Percentiles rank a stretch among this genome's conserved stretches.
Conservation (phyloP, 345 rosid genomes). For the Citrus unshiu region DNA sequence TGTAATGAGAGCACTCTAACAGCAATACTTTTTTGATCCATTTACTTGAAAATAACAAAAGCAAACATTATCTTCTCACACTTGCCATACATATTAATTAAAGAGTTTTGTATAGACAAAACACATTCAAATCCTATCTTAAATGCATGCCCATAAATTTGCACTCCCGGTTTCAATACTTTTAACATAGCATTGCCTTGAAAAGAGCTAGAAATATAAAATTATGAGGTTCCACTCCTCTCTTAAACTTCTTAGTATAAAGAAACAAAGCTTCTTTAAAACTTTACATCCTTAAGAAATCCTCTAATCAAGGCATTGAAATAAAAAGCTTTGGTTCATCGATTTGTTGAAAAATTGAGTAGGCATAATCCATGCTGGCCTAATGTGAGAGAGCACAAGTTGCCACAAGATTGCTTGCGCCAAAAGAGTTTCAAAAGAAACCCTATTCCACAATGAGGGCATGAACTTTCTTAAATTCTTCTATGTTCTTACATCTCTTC, state of each 20-base stretch:
- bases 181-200: slow-evolving; percentile 30
- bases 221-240: slow-evolving; percentile 29
- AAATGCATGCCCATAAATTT: slow-evolving; percentile 29
- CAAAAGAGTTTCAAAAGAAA: slow-evolving; percentile 25
- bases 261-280: slow-evolving; percentile 20
- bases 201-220: slow-evolving; percentile 34
- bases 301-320: slow-evolving; percentile 37
- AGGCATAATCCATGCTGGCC: slow-evolving; percentile 42
- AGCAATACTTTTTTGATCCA: slow-evolving; percentile 28
- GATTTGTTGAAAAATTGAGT: slow-evolving; percentile 32
- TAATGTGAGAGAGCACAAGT: slow-evolving; percentile 37
- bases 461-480: slow-evolving; percentile 54
- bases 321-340: slow-evolving; percentile 30
- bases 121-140: slow-evolving; percentile 33
- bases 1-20: slow-evolving; percentile 39
- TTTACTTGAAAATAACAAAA: slow-evolving; percentile 20
- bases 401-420: slow-evolving; percentile 35
- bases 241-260: slow-evolving; percentile 32
- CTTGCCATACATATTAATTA: slow-evolving; percentile 40
- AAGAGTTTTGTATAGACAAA: slow-evolving; percentile 31
- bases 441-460: slow-evolving; percentile 44
- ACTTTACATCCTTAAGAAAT: slow-evolving; percentile 14
- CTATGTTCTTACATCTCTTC: slow-evolving; percentile 44
- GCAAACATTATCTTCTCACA: slow-evolving; percentile 28
- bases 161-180: slow-evolving; percentile 28